Evolutionary conservation across 305 asterid species (phyloP).

Genomic region (Fraxinus dipetala): DNA sequence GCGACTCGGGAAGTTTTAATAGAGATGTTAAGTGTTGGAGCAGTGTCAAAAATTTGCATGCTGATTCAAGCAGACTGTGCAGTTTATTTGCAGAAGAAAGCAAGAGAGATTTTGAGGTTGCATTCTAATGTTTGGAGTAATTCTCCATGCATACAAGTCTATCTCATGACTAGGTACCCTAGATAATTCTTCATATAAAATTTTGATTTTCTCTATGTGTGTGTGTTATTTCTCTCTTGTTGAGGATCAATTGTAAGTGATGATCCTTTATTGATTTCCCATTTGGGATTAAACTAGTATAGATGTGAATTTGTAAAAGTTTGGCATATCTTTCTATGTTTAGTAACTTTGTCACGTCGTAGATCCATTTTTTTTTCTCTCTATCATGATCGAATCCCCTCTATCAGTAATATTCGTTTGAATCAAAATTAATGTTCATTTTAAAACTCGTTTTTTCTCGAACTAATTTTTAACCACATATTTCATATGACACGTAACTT

Average conservation of each 20-base stretch:
- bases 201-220: neutral
- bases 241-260: neutral
- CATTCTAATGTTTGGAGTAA: constrained; percentile 67
- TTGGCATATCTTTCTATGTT: too few relatives aligned
- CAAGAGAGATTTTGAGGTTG: constrained; percentile 64
- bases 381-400: neutral
- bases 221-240: neutral
- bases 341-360: neutral
- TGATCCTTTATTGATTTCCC: neutral
- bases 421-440: too few relatives aligned
- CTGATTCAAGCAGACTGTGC: constrained; percentile 78
- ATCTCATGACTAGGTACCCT: constrained; percentile 55
- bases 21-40: constrained; percentile 86
- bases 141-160: constrained; percentile 82
- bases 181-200: constrained; percentile 24
- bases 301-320: neutral
- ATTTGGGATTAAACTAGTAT: too few relatives aligned
- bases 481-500: neutral
- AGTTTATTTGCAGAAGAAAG: constrained; percentile 57
- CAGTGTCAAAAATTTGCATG: constrained; percentile 84
- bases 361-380: neutral
- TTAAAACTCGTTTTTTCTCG: too few relatives aligned
- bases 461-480: too few relatives aligned
- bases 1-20: constrained; percentile 57
- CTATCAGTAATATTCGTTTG: neutral